Evolutionary conservation across 169 alveolate species (phyloP).

Genomic region (Eimeria praecox): DNA sequence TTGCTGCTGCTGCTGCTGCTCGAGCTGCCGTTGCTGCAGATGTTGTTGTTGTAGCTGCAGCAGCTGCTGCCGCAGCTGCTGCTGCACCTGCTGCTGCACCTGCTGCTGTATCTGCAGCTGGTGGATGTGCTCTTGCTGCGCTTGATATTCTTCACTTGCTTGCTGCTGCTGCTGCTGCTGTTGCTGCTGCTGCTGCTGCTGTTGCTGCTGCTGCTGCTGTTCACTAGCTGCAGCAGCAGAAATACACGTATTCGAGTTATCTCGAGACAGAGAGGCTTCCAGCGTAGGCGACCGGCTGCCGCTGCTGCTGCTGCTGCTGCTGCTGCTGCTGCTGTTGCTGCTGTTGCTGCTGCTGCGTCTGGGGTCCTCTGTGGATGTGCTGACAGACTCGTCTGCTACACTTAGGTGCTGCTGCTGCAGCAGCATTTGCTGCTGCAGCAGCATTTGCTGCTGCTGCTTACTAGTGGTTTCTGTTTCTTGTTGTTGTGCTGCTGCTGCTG

Average conservation of each 20-base stretch:
- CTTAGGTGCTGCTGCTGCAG: no score
- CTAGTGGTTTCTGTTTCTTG: no score
- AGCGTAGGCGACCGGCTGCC: background rate
- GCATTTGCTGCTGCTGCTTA: no score
- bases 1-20: background rate
- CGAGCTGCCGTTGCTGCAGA: no score
- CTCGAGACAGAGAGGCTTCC: background rate
- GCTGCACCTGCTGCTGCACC: background rate
- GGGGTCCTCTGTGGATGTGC: background rate
- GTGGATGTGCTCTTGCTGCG: background rate
- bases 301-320: constrained; percentile 16
- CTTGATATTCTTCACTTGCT: background rate
- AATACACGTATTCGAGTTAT: background rate
- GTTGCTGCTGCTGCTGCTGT: constrained; percentile 30
- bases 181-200: background rate
- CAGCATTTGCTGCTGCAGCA: no score
- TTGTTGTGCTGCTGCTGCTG: no score
- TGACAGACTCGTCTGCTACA: background rate
- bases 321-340: constrained; percentile 1
- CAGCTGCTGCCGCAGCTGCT: no score
- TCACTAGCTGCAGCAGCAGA: background rate
- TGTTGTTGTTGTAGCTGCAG: no score
- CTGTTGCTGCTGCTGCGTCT: background rate
- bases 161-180: no score
- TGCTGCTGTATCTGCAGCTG: background rate